These are phyloP conservation scores for Epichloe coenophiala DNA, from an alignment of 2,329 filamentous ascomycete species.

Conservation along the genomic window DNA sequence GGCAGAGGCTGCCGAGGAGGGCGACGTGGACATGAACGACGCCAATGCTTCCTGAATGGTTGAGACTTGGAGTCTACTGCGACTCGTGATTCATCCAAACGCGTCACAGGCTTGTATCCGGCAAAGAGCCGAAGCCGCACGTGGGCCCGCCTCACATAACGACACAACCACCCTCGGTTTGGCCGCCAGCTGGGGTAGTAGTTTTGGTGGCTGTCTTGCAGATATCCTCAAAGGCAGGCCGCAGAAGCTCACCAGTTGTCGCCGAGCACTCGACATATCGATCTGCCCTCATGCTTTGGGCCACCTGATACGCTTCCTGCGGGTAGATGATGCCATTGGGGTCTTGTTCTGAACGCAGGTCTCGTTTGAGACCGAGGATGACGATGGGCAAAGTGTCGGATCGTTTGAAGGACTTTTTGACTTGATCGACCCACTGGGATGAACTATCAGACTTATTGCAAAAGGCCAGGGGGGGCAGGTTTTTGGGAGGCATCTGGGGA, in stretches of 20 bases:
- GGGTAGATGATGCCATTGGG: conserved; percentile 48
- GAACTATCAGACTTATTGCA: background rate
- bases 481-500: background rate
- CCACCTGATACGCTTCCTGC: conserved; percentile 42
- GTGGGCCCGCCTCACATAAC: conserved; percentile 28
- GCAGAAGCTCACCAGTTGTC: conserved; percentile 43
- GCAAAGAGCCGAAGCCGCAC: background rate
- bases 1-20: conserved; percentile 17
- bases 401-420: conserved; percentile 32
- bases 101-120: background rate
- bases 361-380: conserved; percentile 46
- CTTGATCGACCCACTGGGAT: conserved; percentile 43
- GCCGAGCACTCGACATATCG: conserved; percentile 53
- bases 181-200: conserved; percentile 31
- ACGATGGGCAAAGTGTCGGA: conserved; percentile 39
- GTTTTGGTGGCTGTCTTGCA: conserved; percentile 41
- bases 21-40: conserved; percentile 25
- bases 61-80: background rate
- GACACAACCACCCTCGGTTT: conserved; percentile 42
- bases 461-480: conserved; percentile 3
- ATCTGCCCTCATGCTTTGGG: conserved; percentile 46
- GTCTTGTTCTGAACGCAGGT: conserved; percentile 42
- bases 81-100: no score
- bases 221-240: conserved; percentile 46
- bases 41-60: conserved; percentile 12